Conservation (phyloP, 345 rosid species). For the Erucastrum elatum region DNA sequence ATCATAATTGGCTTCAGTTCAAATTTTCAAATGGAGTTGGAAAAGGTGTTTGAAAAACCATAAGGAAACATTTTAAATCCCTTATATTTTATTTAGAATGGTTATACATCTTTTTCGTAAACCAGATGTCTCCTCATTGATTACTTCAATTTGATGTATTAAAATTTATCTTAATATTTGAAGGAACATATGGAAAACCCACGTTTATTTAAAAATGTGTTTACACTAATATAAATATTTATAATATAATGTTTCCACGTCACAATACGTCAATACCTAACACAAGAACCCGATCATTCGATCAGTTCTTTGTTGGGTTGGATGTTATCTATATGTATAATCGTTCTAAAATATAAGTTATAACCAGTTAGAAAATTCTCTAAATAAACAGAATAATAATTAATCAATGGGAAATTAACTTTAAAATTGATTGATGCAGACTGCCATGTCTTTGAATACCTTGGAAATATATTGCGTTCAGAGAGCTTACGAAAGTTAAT, state of each 20-base stretch:
- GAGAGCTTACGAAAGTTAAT: not conserved
- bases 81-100: not conserved
- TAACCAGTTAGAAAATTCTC: not conserved
- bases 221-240: not conserved
- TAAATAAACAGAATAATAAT: not conserved
- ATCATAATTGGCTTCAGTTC: not conserved
- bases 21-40: not conserved
- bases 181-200: not conserved
- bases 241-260: not conserved
- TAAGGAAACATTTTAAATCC: not conserved
- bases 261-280: slow-evolving; percentile 4
- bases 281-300: not conserved
- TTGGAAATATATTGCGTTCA: not conserved
- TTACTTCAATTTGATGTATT: not conserved
- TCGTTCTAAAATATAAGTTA: not conserved
- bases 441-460: not conserved
- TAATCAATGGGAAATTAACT: not conserved
- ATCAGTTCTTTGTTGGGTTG: not conserved
- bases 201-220: not conserved
- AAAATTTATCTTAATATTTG: not conserved
- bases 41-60: not conserved
- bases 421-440: not conserved
- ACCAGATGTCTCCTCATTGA: not conserved
- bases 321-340: not conserved
- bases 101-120: not conserved